These are phyloP conservation scores for Apodospora peruviana DNA, from an alignment of 495 filamentous ascomycete species.

Conservation along the genomic window DNA sequence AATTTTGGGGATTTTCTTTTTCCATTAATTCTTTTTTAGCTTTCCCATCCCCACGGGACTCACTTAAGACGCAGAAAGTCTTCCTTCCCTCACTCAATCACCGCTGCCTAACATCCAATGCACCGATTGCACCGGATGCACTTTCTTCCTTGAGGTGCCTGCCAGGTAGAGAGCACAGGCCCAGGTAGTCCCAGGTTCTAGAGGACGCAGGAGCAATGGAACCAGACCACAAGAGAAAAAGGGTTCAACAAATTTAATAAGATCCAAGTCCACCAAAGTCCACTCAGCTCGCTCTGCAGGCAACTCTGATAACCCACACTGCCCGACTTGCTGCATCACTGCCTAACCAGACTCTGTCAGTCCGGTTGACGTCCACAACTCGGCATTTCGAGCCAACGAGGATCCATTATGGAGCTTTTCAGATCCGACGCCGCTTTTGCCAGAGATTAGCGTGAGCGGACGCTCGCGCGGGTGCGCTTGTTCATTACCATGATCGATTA, in stretches of 20 bases:
- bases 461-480: conserved; percentile 22
- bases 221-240: neutral
- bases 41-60: neutral
- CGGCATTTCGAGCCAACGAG: conserved; percentile 27
- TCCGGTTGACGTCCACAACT: conserved; percentile 27
- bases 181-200: neutral
- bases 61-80: neutral
- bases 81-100: too few relatives aligned
- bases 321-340: conserved; percentile 47
- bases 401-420: conserved; percentile 8
- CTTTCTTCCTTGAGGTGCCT: neutral
- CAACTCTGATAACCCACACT: conserved; percentile 35
- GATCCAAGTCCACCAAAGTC: conserved; percentile 20
- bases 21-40: neutral
- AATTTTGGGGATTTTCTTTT: conserved; percentile 8
- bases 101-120: too few relatives aligned
- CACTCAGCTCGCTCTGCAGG: conserved; percentile 8
- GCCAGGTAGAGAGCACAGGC: neutral
- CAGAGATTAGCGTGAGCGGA: conserved; percentile 31
- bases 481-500: conserved; percentile 16
- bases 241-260: conserved; percentile 12
- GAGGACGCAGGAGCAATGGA: neutral
- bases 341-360: conserved; percentile 42
- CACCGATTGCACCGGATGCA: too few relatives aligned
- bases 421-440: conserved; percentile 40